Evolutionary conservation across 1,284 basidiomycete species (phyloP), one percentile per base, ranked within the genome.

Genomic region (Tilletiopsis washingtonensis): DNA sequence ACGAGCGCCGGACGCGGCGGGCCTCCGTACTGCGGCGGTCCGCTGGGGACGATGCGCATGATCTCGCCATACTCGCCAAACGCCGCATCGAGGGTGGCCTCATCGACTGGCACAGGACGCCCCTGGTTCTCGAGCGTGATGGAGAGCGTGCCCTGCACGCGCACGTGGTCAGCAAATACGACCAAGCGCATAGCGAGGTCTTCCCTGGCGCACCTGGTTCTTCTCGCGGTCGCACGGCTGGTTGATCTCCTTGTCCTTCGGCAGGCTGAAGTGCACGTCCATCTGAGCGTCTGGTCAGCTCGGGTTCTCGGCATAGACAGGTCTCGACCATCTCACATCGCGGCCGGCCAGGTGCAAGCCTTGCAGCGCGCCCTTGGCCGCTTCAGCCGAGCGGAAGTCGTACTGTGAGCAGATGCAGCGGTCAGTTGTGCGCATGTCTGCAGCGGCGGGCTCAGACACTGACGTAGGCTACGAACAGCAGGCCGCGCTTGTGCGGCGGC

Each of bases 401-500:
- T n/a, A n/a, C n/a, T n/a, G 29, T 32, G 23, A 25, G 21, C 7
- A 15, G 21, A 26, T 42, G 90, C 53, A 96, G 77, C 32, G 83
- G 81, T 50, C 91, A 87, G 72, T 89, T 80, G 5, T 91, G 91
- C 62, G 84, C 80, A 75, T 93, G 87, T 37, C 93, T 91, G 39
- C 88, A 86, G 54, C 93, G 82, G 17, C 93, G 75, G 74, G 97
- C 93, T 73, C n/a, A n/a, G n/a, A n/a, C n/a, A n/a, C n/a, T n/a
- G n/a, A 78, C 96, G 73, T 88, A 98, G 46, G 91, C 97, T 47
- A 97, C 85, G 75, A 98, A 98, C 4, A 93, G 86, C 85, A 98
- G 91, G 17, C 93, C 93, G 53, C 93, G 82, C 27, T 88, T 91
- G 43, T 83, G 81, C 56, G 96, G 88, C 26, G 96, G 78, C 75